phyloP scores from a whole-genome alignment of 192 early-diverging fungal species.

The Dimargaris cristalligena region DNA sequence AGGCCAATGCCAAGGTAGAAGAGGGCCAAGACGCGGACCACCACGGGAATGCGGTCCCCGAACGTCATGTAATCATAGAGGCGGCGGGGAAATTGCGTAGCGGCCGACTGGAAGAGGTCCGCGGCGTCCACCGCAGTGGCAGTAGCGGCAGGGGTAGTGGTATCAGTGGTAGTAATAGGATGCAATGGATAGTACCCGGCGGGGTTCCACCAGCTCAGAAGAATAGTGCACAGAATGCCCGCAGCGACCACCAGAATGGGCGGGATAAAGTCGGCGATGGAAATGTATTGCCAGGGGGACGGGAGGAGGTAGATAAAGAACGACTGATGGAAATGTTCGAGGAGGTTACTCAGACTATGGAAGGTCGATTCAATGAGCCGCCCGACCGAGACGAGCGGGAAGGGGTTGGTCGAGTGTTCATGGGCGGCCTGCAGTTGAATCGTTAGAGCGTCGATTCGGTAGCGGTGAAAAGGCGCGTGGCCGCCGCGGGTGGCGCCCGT shows the following conservation, averaged over 20 bases:
- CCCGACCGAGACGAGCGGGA: slow-evolving; percentile 15
- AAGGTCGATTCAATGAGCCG: slow-evolving; percentile 63
- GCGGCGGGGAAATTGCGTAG: slow-evolving; percentile 20
- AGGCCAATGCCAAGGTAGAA: slow-evolving; percentile 15
- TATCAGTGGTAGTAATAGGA: no score
- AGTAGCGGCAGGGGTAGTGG: no score
- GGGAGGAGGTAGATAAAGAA: slow-evolving; percentile 95
- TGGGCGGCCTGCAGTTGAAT: slow-evolving; percentile 21
- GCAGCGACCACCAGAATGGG: slow-evolving; percentile 62
- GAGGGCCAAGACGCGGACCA: slow-evolving; percentile 18
- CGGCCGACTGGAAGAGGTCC: slow-evolving; percentile 23
- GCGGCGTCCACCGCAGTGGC: background rate
- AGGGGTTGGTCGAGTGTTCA: background rate
- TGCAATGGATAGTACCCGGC: slow-evolving; percentile 20
- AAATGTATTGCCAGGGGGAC: slow-evolving; percentile 57
- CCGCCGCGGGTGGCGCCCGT: slow-evolving; percentile 19
- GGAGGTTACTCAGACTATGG: slow-evolving; percentile 74
- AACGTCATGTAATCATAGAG: slow-evolving; percentile 13
- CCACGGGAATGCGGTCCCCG: background rate
- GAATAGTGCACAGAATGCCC: slow-evolving; percentile 50
- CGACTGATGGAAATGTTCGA: slow-evolving; percentile 89
- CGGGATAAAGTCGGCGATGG: slow-evolving; percentile 78
- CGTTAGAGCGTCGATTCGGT: slow-evolving; percentile 66
- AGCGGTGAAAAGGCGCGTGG: slow-evolving; percentile 23
- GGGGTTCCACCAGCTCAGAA: slow-evolving; percentile 29